phyloP scores from a whole-genome alignment of 163 green algal species.

The Picocystis sp. region DNA sequence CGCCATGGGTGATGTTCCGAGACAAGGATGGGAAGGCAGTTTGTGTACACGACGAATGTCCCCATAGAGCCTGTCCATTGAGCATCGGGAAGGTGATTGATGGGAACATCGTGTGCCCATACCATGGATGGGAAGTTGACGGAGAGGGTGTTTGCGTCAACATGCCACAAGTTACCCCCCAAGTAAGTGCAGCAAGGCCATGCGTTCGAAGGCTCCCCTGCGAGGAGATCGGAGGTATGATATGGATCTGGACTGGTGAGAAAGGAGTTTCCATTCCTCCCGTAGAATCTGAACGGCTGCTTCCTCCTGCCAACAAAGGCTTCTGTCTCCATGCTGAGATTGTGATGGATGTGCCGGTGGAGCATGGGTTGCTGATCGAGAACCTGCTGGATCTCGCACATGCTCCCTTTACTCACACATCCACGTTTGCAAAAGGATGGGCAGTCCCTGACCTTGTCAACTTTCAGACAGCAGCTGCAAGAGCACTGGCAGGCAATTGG shows the following conservation, averaged over 20 bases:
- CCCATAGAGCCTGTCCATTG: conserved; percentile 83
- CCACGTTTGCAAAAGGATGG: conserved; percentile 92
- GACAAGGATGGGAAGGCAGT: conserved; percentile 42
- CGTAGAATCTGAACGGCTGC: conserved; percentile 1
- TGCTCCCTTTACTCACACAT: conserved; percentile 92
- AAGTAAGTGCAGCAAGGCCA: conserved; percentile 25
- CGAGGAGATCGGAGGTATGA: conserved; percentile 73
- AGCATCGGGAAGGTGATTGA: conserved; percentile 55
- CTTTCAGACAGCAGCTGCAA: conserved; percentile 23
- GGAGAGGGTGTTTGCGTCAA: conserved; percentile 56
- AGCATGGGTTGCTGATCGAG: conserved; percentile 94
- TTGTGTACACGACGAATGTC: conserved; percentile 82
- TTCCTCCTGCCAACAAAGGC: background rate
- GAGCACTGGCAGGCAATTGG: conserved; percentile 56
- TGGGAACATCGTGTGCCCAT: conserved; percentile 14
- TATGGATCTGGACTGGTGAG: conserved; percentile 83
- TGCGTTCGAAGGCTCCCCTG: conserved; percentile 28
- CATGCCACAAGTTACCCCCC: conserved; percentile 46
- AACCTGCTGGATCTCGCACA: conserved; percentile 96
- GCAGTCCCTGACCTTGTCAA: conserved; percentile 61
- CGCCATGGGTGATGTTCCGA: conserved; percentile 88
- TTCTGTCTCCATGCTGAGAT: conserved; percentile 27
- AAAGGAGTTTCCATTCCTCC: conserved; percentile 14
- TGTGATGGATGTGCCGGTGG: conserved; percentile 83
- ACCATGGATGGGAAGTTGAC: conserved; percentile 66